Evolutionary conservation across 2,329 filamentous ascomycete species (phyloP).

Genomic region (Penicillium sp.): DNA sequence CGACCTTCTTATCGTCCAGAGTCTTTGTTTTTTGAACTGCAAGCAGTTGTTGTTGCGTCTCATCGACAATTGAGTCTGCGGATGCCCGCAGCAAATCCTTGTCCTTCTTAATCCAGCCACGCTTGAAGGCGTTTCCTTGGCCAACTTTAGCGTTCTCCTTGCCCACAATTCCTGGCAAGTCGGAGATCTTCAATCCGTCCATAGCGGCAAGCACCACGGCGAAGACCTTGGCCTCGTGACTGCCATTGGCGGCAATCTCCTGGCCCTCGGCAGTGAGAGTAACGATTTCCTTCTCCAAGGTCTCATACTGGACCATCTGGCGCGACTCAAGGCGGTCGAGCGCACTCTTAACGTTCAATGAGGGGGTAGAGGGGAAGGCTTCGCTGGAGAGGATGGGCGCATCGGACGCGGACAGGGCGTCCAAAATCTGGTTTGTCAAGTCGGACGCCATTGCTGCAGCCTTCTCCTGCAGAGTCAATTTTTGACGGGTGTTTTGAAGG

Average conservation of each 20-base stretch:
- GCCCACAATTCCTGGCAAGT: conserved; percentile 48
- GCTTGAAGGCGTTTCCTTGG: conserved; percentile 86
- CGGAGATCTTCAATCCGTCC: conserved; percentile 71
- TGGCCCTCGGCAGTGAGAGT: conserved; percentile 66
- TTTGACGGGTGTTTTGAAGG: conserved; percentile 13
- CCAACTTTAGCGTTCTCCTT: conserved; percentile 55
- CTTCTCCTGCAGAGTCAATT: conserved; percentile 20
- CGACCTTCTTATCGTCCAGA: conserved; percentile 62
- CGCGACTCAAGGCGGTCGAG: conserved; percentile 77
- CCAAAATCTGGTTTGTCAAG: conserved; percentile 57
- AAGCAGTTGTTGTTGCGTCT: conserved; percentile 65
- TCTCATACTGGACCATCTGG: conserved; percentile 78
- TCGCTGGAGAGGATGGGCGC: conserved; percentile 58
- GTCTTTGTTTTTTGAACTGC: conserved; percentile 62
- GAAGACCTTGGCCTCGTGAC: conserved; percentile 75
- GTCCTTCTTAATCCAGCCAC: conserved; percentile 60
- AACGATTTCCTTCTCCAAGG: conserved; percentile 68
- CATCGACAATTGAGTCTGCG: conserved; percentile 68
- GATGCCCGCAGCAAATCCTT: conserved; percentile 47
- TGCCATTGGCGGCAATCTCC: conserved; percentile 63
- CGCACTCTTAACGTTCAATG: conserved; percentile 69
- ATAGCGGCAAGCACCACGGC: conserved; percentile 61
- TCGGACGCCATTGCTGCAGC: conserved; percentile 43
- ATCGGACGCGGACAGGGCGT: conserved; percentile 55
- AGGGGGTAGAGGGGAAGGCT: conserved; percentile 58